Evolutionary conservation across 1,284 basidiomycete species (phyloP).

Genomic region (Kalmanozyma brasiliensis): DNA sequence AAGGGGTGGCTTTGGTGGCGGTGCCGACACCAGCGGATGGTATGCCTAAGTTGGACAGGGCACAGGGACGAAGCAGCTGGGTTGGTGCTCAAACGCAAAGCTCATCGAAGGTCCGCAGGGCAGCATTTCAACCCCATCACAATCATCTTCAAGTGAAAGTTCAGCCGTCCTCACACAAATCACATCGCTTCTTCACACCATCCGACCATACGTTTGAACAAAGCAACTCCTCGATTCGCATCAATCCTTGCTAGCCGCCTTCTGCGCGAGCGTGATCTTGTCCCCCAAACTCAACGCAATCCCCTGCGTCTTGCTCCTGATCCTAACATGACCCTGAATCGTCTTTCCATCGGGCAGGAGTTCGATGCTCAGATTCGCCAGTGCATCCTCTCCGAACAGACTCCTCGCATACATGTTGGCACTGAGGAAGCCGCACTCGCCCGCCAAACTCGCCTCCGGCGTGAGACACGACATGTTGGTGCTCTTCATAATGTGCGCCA

Average conservation of each 20-base stretch:
- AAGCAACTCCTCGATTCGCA: neutral
- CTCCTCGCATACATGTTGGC: constrained; percentile 93
- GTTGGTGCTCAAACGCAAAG: too few species aligned
- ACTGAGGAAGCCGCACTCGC: constrained; percentile 91
- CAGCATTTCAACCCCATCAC: too few species aligned
- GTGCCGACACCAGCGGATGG: constrained; percentile 20
- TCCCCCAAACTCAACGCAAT: constrained; percentile 94
- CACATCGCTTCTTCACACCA: too few species aligned
- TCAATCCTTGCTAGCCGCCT: constrained; percentile 25
- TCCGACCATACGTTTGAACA: neutral
- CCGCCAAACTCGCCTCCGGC: constrained; percentile 87
- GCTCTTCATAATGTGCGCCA: constrained; percentile 82
- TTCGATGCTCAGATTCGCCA: constrained; percentile 95
- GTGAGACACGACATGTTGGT: constrained; percentile 98
- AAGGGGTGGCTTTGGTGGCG: constrained; percentile 2
- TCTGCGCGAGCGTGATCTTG: constrained; percentile 73
- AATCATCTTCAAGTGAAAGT: too few species aligned
- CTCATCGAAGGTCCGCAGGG: too few species aligned
- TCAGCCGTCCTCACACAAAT: too few species aligned
- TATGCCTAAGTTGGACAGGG: constrained; percentile 9
- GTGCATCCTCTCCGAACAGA: constrained; percentile 94
- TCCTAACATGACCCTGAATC: constrained; percentile 66
- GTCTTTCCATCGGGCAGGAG: constrained; percentile 75
- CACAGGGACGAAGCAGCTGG: too few species aligned
- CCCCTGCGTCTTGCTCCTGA: constrained; percentile 65